Conservation (phyloP, 768 basidiomycete genomes). For the Phaeolepiota aurea region DNA sequence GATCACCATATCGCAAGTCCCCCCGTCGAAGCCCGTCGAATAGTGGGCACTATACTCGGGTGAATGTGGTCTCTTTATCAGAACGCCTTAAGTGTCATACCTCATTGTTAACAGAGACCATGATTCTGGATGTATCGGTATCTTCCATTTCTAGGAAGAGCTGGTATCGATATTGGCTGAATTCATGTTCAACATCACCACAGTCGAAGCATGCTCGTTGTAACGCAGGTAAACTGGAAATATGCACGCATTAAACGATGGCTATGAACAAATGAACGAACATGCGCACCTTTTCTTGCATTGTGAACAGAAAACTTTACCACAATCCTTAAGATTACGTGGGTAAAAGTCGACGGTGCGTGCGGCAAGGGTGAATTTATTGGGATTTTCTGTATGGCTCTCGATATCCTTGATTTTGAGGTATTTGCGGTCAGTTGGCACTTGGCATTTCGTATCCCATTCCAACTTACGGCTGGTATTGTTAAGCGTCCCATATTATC, state of each 20-base stretch:
- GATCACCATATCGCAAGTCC: conserved; percentile 32
- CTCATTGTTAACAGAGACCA: conserved; percentile 40
- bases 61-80: background rate
- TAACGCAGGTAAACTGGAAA: conserved; percentile 33
- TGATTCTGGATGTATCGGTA: conserved; percentile 28
- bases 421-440: conserved; percentile 5
- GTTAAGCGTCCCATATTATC: background rate
- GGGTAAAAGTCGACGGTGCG: conserved; percentile 52
- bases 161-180: conserved; percentile 37
- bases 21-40: conserved; percentile 35
- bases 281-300: conserved; percentile 42
- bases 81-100: conserved; percentile 15
- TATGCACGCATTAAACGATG: conserved; percentile 1
- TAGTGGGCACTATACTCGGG: conserved; percentile 26
- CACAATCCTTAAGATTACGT: conserved; percentile 34
- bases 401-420: conserved; percentile 30
- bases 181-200: conserved; percentile 42
- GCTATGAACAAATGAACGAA: background rate
- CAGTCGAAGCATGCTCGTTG: conserved; percentile 43
- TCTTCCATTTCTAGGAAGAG: conserved; percentile 48
- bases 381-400: conserved; percentile 20
- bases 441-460: conserved; percentile 13
- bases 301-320: conserved; percentile 38
- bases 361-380: conserved; percentile 34
- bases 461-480: conserved; percentile 18